Evolutionary conservation across 2,329 filamentous ascomycete species (phyloP), one percentile per base, ranked within the genome.

Genomic region (Botrytis hyacinthi): DNA sequence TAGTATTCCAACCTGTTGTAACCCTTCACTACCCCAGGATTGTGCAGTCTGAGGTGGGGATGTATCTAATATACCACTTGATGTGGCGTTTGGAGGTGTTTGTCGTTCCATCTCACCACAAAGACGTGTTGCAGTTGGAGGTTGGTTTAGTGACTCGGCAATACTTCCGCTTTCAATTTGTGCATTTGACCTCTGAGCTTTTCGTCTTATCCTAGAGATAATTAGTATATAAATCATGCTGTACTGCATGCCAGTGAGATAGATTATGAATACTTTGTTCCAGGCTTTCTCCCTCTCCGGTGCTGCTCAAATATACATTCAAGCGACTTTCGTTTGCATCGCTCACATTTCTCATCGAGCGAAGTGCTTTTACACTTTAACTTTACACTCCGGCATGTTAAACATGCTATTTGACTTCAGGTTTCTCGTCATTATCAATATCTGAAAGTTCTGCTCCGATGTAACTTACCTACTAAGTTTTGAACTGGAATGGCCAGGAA

Each of bases 241-340:
- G 0, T 14, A 16, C 22, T 60, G 67, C 10, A 26, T 9, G 18
- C 12, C n/a, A 29, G 26, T 20, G 8, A 35, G 22, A n/a, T 57
- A 35, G 22, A n/a, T 57, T 6, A 16, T n/a, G 5, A 9, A 29
- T 54, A 83, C 82, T 78, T 81, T 46, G 82, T 81, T 0, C 81
- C 82, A 1, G 80, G 80, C 73, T 83, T 84, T 20, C 83, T 80
- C 16, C 83, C 83, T 35, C 83, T 81, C 10, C 81, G 81, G 76
- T 84, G 83, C 67, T 82, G 78, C 72, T 81, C 80, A 72, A 82
- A 83, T 9, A 82, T 76, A 73, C 82, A 84, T 9, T 81, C 78
- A 8, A 84, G 74, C 3, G 81, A 81, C 72, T 84, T 83, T 37
- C 82, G 79, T 20, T 74, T 75, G 74, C 83, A 84, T 10, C 83